These are phyloP conservation scores for Neopestalotiopsis clavispora DNA, from an alignment of 2,329 filamentous ascomycete genomes.

Conservation along the genomic window DNA sequence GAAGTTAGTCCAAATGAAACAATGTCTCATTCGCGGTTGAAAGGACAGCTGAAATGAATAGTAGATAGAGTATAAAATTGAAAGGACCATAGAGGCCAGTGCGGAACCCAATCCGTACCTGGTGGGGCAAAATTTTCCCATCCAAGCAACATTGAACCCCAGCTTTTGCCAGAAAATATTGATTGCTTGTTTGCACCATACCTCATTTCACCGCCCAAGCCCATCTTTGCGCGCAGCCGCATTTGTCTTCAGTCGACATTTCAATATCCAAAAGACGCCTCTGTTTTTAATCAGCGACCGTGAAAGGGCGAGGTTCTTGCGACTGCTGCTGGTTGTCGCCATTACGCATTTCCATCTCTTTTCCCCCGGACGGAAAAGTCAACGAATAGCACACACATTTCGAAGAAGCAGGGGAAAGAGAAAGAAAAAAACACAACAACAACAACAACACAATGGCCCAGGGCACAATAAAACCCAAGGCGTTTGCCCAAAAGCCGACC, in stretches of 20 bases:
- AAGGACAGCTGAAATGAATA: too few relatives aligned
- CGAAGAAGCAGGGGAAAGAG: not conserved
- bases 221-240: not conserved
- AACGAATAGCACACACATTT: not conserved
- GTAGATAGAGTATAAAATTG: not conserved
- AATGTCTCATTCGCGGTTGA: too few relatives aligned
- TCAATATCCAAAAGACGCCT: too few relatives aligned
- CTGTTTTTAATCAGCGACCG: too few relatives aligned
- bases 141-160: not conserved
- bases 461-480: constrained; percentile 6
- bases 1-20: too few relatives aligned
- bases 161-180: not conserved
- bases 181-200: not conserved
- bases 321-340: too few relatives aligned
- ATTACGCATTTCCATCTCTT: too few relatives aligned
- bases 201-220: not conserved
- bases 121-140: constrained; percentile 9
- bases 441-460: constrained; percentile 8
- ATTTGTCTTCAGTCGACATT: too few relatives aligned
- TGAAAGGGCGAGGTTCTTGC: too few relatives aligned
- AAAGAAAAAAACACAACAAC: not conserved
- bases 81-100: not conserved
- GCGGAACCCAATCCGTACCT: constrained; percentile 2
- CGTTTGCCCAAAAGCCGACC: constrained; percentile 36
- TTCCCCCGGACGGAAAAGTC: too few relatives aligned